Base-by-base conservation (phyloP, 169 alveolate genomes). In the Plasmodium blacklocki region DNA sequence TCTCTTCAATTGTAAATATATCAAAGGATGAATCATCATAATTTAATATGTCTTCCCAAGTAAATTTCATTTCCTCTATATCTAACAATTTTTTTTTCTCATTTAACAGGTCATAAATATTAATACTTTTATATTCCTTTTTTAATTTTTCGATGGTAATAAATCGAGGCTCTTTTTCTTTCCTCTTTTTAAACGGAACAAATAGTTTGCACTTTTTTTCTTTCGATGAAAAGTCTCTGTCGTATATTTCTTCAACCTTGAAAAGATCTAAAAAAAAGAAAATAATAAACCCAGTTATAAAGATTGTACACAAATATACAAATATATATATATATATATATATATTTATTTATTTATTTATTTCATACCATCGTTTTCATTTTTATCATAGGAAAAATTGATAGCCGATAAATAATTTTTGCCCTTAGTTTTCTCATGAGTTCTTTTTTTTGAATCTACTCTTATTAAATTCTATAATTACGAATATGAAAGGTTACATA, bases 41-140 rank as follows among this genome's bases (percentile, higher is more conserved):
- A 63, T 83, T 83, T 83, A 83, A 58, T 83, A 83, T 83, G 72
- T 83, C 91, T 56, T n/a, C 21, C 91, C 91, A 83, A 9, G 68
- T 68, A 47, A 56, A 83, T 68, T 68, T 83, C 6, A 62, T 39
- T 68, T 83, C 91, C 29, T 83, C 91, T 15, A 63, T 52, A 68
- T 83, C 78, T 19, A 83, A 83, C 8, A 43, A 45, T 18, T 73
- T 68, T n/a, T 56, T 54, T 83, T 67, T 83, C 49, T 83, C 91
- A 56, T 83, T 83, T 49, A 83, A 72, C 52, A 72, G 39, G 52
- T 83, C 91, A 39, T 83, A 70, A 32, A 83, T 83, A 68, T 68
- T 83, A 73, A 83, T 83, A 26, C 83, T 83, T 58, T 83, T 83
- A 49, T 83, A 83, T 68, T 68, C 21, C 19, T 83, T 83, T 49